phyloP scores from a whole-genome alignment of 768 basidiomycete species.

The Leccinum obscurum region DNA sequence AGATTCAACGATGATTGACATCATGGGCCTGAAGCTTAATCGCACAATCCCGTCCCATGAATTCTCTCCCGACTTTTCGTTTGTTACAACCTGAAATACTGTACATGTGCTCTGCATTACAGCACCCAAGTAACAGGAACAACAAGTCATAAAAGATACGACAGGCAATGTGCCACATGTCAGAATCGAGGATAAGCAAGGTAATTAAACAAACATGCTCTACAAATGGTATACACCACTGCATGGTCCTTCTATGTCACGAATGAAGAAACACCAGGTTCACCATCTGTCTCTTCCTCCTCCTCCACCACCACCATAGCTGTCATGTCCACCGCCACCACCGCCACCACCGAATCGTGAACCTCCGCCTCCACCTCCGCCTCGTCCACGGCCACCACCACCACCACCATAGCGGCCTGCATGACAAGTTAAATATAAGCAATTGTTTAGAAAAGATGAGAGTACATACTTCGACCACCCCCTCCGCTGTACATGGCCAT shows the following conservation, averaged over 20 bases:
- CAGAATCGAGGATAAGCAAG: not conserved
- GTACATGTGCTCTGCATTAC: no score
- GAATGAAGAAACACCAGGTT: constrained; percentile 8
- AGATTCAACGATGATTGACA: no score
- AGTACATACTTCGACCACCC: constrained; percentile 62
- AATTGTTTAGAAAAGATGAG: not conserved
- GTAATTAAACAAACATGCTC: constrained; percentile 8
- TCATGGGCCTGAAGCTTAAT: no score
- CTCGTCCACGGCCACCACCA: constrained; percentile 26
- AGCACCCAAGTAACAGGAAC: not conserved
- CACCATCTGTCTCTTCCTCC: constrained; percentile 28
- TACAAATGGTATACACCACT: constrained; percentile 28
- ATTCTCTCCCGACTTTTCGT: no score
- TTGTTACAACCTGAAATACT: no score
- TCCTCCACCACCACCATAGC: constrained; percentile 12
- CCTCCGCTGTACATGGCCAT: constrained; percentile 88
- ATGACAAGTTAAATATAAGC: not conserved
- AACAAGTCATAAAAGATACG: not conserved
- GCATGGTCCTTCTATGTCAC: constrained; percentile 22
- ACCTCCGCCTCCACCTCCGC: constrained; percentile 25
- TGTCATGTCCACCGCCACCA: constrained; percentile 27
- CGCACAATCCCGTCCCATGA: no score
- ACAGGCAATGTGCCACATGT: not conserved
- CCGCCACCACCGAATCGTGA: constrained; percentile 26
- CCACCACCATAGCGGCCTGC: constrained; percentile 59